Base-by-base conservation (phyloP, 2,329 filamentous ascomycete genomes). In the Neodidymelliopsis sp. region DNA sequence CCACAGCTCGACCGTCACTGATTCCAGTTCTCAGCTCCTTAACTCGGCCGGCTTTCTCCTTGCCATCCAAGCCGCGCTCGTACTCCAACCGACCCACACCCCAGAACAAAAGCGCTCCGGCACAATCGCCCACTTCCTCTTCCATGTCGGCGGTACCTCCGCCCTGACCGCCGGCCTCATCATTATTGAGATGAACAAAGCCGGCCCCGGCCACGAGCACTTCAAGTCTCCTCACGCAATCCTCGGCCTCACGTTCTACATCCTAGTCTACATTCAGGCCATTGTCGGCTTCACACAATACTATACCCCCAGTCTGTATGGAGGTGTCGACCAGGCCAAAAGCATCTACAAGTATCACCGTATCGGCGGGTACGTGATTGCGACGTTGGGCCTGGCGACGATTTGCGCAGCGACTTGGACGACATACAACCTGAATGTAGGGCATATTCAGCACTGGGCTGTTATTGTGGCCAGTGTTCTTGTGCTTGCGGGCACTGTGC, bases 281-380 rank as follows among this genome's bases (percentile, higher is more conserved):
- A 38, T 87, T 1, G 82, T 96, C 22, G 93, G 94, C 12, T 83
- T 95, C 55, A 88, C 90, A 23, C 90, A 94, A 76, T 97, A 88
- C 78, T 90, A 85, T 49, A 77, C 83, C 2, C 92, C 92, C 0
- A 67, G 69, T 0, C 63, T 96, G 1, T 95, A 93, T 63, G 92
- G 92, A 4, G 85, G 90, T 46, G 85, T 87, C 55, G 86, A 90
- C 19, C 85, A 85, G 3, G 93, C 91, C 15, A 95, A 92, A 80
- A 79, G 79, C 18, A 72, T 96, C 30, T 97, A 93, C 81, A 97
- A 96, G 75, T 96, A 92, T 65, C 94, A 97, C 72, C 84, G 93
- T 22, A 75, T 82, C 43, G 81, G 80, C 16, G 94, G 93, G 2
- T 97, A 99, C 69, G 58, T 84, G 6, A 76, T 92, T 49, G 75